phyloP scores from a whole-genome alignment of 164 flowering plant species.

The Chimonanthus praecox region DNA sequence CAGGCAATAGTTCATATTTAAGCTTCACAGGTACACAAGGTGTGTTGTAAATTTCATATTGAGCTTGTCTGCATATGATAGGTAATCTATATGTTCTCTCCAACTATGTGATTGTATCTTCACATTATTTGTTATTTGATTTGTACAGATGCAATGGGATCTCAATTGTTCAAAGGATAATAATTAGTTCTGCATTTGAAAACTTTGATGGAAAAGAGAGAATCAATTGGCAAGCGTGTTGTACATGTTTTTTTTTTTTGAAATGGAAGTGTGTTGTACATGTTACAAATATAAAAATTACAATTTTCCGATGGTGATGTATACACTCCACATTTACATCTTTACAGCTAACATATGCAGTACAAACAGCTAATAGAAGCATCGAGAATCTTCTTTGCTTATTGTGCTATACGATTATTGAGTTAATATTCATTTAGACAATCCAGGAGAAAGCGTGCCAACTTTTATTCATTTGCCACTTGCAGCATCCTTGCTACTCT shows the following conservation, averaged over 20 bases:
- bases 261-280: no score
- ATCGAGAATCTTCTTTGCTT: neutral
- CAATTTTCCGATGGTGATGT: no score
- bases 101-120: slow-evolving; percentile 7
- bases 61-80: slow-evolving; percentile 14
- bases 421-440: neutral
- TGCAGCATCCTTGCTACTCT: neutral
- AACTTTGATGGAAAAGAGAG: neutral
- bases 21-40: slow-evolving; percentile 7
- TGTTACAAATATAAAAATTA: no score
- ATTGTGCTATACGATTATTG: neutral
- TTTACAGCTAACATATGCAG: no score
- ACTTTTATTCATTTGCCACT: neutral
- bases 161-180: neutral
- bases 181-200: neutral
- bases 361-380: neutral
- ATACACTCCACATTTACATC: no score
- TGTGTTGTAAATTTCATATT: slow-evolving; percentile 20
- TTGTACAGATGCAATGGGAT: slow-evolving; percentile 2
- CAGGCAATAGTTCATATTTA: slow-evolving; percentile 18
- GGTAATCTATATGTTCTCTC: neutral
- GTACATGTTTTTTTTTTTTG: neutral
- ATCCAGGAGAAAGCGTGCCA: neutral
- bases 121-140: slow-evolving; percentile 4
- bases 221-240: neutral